These are phyloP conservation scores for Musa itinerans DNA, from an alignment of 176 grass and related monocot species.

Conservation along the genomic window DNA sequence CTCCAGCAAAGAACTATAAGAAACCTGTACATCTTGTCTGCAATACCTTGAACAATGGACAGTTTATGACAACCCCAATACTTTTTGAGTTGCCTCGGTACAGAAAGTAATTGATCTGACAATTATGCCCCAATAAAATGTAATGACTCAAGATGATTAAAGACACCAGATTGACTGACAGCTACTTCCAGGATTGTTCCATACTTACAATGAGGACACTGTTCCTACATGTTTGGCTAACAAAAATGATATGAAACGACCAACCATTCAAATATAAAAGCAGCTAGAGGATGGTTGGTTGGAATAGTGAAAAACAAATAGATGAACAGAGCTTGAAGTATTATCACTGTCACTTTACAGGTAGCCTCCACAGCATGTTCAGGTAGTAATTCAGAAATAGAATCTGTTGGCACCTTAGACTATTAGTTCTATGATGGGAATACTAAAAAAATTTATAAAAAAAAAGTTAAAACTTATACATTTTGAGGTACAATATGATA, in stretches of 20 bases:
- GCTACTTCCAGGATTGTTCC: background rate
- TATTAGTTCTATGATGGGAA: background rate
- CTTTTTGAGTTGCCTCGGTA: constrained; percentile 26
- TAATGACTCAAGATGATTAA: constrained; percentile 7
- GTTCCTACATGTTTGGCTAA: background rate
- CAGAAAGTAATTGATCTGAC: background rate
- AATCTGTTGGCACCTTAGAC: background rate
- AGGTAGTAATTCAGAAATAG: background rate
- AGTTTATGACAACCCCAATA: constrained; percentile 39
- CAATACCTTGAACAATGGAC: constrained; percentile 44
- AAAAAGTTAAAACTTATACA: background rate
- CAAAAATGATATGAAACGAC: background rate
- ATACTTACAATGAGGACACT: background rate
- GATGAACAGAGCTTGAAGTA: background rate
- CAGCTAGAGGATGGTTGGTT: background rate
- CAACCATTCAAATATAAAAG: background rate
- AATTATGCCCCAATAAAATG: background rate
- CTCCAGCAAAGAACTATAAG: background rate
- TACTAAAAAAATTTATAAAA: background rate
- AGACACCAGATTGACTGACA: background rate
- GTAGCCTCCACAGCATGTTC: background rate
- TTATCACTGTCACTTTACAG: background rate
- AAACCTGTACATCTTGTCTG: constrained; percentile 28
- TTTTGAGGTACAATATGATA: constrained; percentile 20
- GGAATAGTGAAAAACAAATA: background rate